Base-by-base conservation (phyloP, 768 basidiomycete species). In the Macrolepiota albuminosa region DNA sequence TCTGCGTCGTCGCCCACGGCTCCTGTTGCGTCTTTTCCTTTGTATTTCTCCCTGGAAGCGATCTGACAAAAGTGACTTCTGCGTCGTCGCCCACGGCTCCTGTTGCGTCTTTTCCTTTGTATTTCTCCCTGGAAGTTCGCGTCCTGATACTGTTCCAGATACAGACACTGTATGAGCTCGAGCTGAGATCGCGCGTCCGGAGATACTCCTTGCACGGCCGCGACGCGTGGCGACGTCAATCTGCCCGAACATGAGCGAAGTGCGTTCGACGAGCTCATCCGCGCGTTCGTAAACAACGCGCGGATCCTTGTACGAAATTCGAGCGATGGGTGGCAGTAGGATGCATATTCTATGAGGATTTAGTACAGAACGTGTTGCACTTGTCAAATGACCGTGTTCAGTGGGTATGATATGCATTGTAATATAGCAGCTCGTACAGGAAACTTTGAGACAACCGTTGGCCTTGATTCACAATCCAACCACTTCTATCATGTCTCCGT, bases 201-300 rank as follows among this genome's bases (percentile, higher is more conserved):
- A 82, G 4, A 76, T 89, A 45, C 73, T 99, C 16, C 72, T 95
- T 18, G 78, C 85, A 84, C 88, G 13, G 94, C 90, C 0, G 75
- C 79, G 47, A 87, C 86, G 69, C 84, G 91, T 18, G 81, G 80
- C 11, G 87, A 91, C 59, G 78, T 79, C 51, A 81, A 75, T 61
- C 78, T 72, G 60, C 72, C 81, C 33, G 88, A 89, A 70, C 75
- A 75, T 66, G 93, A 90, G 67, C 82, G 84, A 29, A 81, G 77
- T 62, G 86, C 86, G 6, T 98, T 95, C 69, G 93, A 98, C 70
- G 92, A 97, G 69, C 84, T 97, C 60, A 86, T 99, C 47, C 86
- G 91, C 50, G 92, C 91, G 14, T 91, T 97, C 64, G 86, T 99
- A 53, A 97, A 98, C 68, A 95, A 97, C 64, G 86, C 92, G 4